A percentile compares a stretch with the other conserved stretches of the same genome.
phyloP scores from a whole-genome alignment of 208 protist genomes.

The Trypanosoma caninum region DNA sequence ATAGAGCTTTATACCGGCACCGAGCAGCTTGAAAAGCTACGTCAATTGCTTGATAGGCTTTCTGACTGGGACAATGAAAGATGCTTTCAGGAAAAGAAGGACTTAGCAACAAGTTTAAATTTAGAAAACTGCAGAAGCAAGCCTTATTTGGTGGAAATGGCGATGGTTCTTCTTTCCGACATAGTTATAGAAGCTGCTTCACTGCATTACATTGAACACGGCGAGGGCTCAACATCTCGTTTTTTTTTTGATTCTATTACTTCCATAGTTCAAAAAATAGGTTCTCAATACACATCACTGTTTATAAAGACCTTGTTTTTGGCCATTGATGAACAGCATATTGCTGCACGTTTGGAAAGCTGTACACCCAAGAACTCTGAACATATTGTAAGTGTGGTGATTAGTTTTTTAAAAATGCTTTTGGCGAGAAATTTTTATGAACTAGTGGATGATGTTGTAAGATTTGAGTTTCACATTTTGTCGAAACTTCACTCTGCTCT shows the following conservation, averaged over 20 bases:
- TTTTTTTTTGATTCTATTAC: slow-evolving; percentile 54
- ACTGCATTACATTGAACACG: slow-evolving; percentile 37
- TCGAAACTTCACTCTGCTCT: slow-evolving; percentile 65
- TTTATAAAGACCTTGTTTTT: slow-evolving; percentile 56
- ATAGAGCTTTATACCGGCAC: slow-evolving; percentile 68
- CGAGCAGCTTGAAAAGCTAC: slow-evolving; percentile 33
- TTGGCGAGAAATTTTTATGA: slow-evolving; percentile 41
- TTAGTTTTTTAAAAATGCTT: slow-evolving; percentile 71
- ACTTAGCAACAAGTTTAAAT: neutral
- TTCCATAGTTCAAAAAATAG: slow-evolving; percentile 36
- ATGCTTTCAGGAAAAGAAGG: too few relatives aligned
- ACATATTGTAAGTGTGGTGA: slow-evolving; percentile 34
- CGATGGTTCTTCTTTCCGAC: slow-evolving; percentile 57
- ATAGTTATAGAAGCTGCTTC: slow-evolving; percentile 56
- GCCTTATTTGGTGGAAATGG: slow-evolving; percentile 38
- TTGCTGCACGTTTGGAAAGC: slow-evolving; percentile 30
- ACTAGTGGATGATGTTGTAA: slow-evolving; percentile 34
- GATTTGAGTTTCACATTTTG: slow-evolving; percentile 60
- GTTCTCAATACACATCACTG: slow-evolving; percentile 27
- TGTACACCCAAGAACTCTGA: slow-evolving; percentile 13
- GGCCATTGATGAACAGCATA: slow-evolving; percentile 65
- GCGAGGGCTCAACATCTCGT: slow-evolving; percentile 64
- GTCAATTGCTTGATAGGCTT: slow-evolving; percentile 51
- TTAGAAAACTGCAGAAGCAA: neutral
- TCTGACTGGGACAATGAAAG: slow-evolving; percentile 19